Percentiles rank a stretch among this genome's conserved stretches.
Evolutionary conservation across 2,329 filamentous ascomycete genomes (phyloP).

Genomic region (Rutstroemia sp.): DNA sequence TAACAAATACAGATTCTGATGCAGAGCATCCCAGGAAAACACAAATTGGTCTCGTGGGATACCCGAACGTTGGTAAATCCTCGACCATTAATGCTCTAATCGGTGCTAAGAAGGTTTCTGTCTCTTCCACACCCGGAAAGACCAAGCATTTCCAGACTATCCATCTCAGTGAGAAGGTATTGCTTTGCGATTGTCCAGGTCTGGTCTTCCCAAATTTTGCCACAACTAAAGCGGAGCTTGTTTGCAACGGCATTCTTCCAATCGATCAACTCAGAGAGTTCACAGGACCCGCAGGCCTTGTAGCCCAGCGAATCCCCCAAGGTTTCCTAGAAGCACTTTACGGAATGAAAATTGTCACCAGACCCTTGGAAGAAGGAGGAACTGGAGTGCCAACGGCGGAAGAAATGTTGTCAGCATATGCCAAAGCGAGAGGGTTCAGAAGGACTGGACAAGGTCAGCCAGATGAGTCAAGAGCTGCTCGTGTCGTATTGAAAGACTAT

Average conservation of each 20-base stretch:
- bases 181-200: conserved; percentile 96
- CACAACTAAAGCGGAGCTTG: conserved; percentile 90
- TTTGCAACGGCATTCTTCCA: conserved; percentile 88
- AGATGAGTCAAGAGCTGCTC: conserved; percentile 85
- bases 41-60: conserved; percentile 88
- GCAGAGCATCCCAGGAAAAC: conserved; percentile 55
- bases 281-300: conserved; percentile 75
- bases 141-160: conserved; percentile 99
- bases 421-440: conserved; percentile 80
- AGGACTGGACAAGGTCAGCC: conserved; percentile 85
- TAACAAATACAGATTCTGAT: conserved; percentile 33
- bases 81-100: conserved; percentile 99
- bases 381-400: conserved; percentile 78
- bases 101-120: conserved; percentile 95
- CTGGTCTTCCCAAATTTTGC: conserved; percentile 98
- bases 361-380: conserved; percentile 84
- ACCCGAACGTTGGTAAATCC: conserved; percentile 98
- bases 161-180: conserved; percentile 79
- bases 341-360: conserved; percentile 77
- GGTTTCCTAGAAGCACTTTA: conserved; percentile 87
- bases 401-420: conserved; percentile 81
- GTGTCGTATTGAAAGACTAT: conserved; percentile 91
- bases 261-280: conserved; percentile 96
- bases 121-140: conserved; percentile 94
- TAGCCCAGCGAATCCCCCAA: conserved; percentile 79